Base-by-base conservation (phyloP, 257 asterid species). In the Scutellaria barbata region DNA sequence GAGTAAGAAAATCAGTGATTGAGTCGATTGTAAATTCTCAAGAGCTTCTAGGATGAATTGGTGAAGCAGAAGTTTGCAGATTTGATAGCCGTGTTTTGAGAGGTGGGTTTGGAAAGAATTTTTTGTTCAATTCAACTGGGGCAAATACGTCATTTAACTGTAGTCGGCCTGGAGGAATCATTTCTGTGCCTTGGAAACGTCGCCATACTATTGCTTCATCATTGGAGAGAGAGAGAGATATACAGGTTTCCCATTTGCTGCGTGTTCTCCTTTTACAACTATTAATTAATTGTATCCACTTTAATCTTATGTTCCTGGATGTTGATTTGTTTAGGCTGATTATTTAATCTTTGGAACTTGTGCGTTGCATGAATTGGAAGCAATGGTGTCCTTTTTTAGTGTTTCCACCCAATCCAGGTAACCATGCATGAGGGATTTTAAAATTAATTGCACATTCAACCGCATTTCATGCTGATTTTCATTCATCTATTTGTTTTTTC, bases 371-470 rank as follows among this genome's bases (percentile, higher is more conserved):
- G 56, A 41, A 67, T 14, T 6, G 14, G 20, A 6, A 3, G 3
- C 80, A 69, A 85, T 85, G 88, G 63, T 64, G 66, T 69, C 83
- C 58, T 75, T 81, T 62, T 61, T 66, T 6, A 58, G 83, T 62
- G 75, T 83, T 75, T 79, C 83, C 47, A 20, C 56, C 13, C 83
- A 81, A 42, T 79, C 86, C 77, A 72, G 85, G 90, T 83, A 77
- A 57, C 18, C 50, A 40, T 55, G 50, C 40, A 51, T 37, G 68
- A 50, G n/a, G 3, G 3, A 30, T 30, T 30, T 30, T 30, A 0
- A 4, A 30, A 30, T 30, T 30, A 30, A 33, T 12, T 57, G 16
- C 70, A 64, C 45, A 33, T 41, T 62, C 35, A 33, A 14, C 22
- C 66, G 40, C 41, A 37, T 11, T 67, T 63, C 35, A 17, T 64